phyloP scores from a whole-genome alignment of 768 basidiomycete species.

The Hericium rajendrae region DNA sequence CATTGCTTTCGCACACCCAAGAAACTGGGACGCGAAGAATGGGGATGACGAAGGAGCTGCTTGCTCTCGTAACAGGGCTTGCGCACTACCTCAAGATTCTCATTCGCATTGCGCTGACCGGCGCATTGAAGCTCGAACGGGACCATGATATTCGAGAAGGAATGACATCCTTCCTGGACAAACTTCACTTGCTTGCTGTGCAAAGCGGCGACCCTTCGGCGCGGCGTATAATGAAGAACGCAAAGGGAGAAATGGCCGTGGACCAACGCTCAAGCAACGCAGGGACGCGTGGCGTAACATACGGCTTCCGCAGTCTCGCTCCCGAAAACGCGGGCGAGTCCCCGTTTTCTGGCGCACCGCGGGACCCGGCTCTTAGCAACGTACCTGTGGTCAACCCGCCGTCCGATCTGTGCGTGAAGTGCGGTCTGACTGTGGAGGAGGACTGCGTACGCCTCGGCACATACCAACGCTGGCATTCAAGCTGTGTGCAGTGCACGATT shows the following conservation, averaged over 20 bases:
- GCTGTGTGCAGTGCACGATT: conserved; percentile 76
- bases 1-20: conserved; percentile 89
- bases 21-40: conserved; percentile 84
- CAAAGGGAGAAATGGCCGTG: conserved; percentile 48
- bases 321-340: conserved; percentile 88
- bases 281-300: conserved; percentile 82
- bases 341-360: conserved; percentile 47
- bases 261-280: conserved; percentile 35
- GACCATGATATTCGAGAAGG: conserved; percentile 78
- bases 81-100: conserved; percentile 99
- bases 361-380: conserved; percentile 38
- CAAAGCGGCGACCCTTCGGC: conserved; percentile 77
- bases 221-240: conserved; percentile 64
- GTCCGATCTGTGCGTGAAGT: conserved; percentile 86
- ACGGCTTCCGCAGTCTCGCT: conserved; percentile 87
- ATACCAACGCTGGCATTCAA: conserved; percentile 95
- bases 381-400: conserved; percentile 61
- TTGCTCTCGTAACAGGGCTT: conserved; percentile 95
- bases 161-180: conserved; percentile 84
- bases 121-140: conserved; percentile 89
- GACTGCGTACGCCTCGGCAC: conserved; percentile 93
- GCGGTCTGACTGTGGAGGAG: conserved; percentile 88
- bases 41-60: conserved; percentile 95
- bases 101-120: conserved; percentile 94
- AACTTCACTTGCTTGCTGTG: conserved; percentile 84